These are phyloP conservation scores for Glarea lozoyensis DNA, from an alignment of 495 filamentous ascomycete genomes.

Conservation along the genomic window DNA sequence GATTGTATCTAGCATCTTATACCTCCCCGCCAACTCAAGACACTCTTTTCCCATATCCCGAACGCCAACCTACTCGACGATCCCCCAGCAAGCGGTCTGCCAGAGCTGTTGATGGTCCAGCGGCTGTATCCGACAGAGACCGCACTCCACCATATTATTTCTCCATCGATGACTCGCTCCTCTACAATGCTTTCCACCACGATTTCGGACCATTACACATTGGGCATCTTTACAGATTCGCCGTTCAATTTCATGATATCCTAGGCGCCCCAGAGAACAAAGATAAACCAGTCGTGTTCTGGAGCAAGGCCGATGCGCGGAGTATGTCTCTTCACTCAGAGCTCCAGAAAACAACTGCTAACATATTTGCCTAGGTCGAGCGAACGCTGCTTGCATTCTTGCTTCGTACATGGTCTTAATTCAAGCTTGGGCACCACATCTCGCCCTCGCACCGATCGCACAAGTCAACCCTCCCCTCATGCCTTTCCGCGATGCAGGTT, in stretches of 20 bases:
- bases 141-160: constrained; percentile 75
- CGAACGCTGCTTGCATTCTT: constrained; percentile 92
- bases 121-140: constrained; percentile 25
- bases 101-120: constrained; percentile 48
- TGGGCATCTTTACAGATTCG: constrained; percentile 93
- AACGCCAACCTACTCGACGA: constrained; percentile 37
- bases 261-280: constrained; percentile 78
- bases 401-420: constrained; percentile 99
- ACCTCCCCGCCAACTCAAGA: constrained; percentile 66
- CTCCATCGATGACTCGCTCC: constrained; percentile 80
- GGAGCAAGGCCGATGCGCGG: constrained; percentile 82
- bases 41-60: constrained; percentile 80
- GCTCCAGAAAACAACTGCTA: constrained; percentile 11
- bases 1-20: constrained; percentile 90
- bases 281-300: constrained; percentile 83
- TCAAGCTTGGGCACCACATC: constrained; percentile 94
- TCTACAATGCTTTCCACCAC: constrained; percentile 98
- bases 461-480: constrained; percentile 95
- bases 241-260: constrained; percentile 88
- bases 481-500: constrained; percentile 97
- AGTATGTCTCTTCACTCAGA: constrained; percentile 41
- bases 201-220: constrained; percentile 98
- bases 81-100: constrained; percentile 72
- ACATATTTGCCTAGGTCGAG: constrained; percentile 45
- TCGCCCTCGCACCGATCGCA: constrained; percentile 92